Conservation (phyloP, 148 eudicot genomes). For the Camellia lanceoleosa region DNA sequence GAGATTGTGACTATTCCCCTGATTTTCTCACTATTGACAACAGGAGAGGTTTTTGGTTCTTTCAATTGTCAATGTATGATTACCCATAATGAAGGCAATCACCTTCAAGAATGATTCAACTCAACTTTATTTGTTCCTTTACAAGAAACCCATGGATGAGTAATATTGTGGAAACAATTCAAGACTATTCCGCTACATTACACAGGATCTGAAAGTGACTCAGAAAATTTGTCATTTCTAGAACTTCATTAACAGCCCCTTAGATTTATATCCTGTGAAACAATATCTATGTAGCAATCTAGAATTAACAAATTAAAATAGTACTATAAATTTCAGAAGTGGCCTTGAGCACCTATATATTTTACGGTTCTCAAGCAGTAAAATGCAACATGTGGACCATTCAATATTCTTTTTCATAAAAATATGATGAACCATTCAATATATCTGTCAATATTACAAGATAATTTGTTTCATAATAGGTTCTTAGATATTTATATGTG, state of each 20-base stretch:
- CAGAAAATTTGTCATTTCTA: background rate
- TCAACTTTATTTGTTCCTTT: background rate
- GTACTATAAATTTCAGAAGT: background rate
- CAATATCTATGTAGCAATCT: background rate
- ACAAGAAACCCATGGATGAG: background rate
- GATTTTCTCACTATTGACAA: background rate
- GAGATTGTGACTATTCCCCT: background rate
- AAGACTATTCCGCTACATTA: background rate
- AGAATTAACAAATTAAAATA: background rate
- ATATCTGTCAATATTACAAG: background rate
- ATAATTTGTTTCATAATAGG: background rate
- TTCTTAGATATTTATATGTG: background rate
- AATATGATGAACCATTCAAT: background rate
- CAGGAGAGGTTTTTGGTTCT: background rate
- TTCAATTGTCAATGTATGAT: background rate
- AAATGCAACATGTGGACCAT: background rate
- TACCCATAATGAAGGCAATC: background rate
- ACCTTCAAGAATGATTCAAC: background rate
- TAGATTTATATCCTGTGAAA: background rate
- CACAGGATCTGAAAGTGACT: background rate
- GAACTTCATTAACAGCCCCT: background rate
- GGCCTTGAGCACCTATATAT: background rate
- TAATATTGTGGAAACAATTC: background rate
- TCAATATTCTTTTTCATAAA: background rate
- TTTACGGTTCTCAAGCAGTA: background rate